Percentiles rank a stretch among this genome's conserved stretches.
phyloP scores from a whole-genome alignment of 345 rosid species.

The Stellera chamaejasme region DNA sequence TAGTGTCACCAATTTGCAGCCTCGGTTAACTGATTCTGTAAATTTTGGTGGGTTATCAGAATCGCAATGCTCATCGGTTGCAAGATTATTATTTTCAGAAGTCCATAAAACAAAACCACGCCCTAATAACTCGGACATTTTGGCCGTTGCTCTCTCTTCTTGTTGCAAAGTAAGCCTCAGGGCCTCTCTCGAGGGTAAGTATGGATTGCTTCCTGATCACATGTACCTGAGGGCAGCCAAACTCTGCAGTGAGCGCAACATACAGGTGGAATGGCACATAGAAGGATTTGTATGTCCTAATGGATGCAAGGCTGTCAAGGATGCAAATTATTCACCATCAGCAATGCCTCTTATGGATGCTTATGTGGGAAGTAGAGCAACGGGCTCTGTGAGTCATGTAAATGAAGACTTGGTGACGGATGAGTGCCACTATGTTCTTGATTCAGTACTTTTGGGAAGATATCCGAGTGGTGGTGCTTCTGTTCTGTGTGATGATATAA shows the following conservation, averaged over 20 bases:
- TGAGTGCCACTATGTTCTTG: slow-evolving; percentile 78
- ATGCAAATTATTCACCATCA: slow-evolving; percentile 24
- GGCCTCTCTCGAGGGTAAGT: slow-evolving; percentile 64
- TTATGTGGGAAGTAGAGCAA: slow-evolving; percentile 13
- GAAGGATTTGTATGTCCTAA: slow-evolving; percentile 71
- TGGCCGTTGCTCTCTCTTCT: slow-evolving; percentile 70
- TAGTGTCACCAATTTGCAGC: slow-evolving; percentile 24
- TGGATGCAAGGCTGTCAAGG: slow-evolving; percentile 61
- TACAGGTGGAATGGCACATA: slow-evolving; percentile 81
- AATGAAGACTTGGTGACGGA: slow-evolving; percentile 56
- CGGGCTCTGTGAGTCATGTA: slow-evolving; percentile 19
- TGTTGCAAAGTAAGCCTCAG: slow-evolving; percentile 86
- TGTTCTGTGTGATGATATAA: slow-evolving; percentile 70
- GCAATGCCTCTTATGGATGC: slow-evolving; percentile 34
- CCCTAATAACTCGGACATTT: slow-evolving; percentile 73
- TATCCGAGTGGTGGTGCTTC: slow-evolving; percentile 33
- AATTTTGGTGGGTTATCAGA: slow-evolving; percentile 46
- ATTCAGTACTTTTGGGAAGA: slow-evolving; percentile 42
- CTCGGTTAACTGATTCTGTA: slow-evolving; percentile 27
- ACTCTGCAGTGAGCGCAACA: slow-evolving; percentile 84
- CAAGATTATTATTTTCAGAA: slow-evolving; percentile 56
- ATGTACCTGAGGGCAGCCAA: slow-evolving; percentile 87
- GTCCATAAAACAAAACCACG: slow-evolving; percentile 74
- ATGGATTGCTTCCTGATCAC: slow-evolving; percentile 65
- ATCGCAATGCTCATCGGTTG: slow-evolving; percentile 59